Percentiles rank a stretch among this genome's conserved stretches.
These are phyloP conservation scores for Xylaria sp. DNA, from an alignment of 2,329 filamentous ascomycete genomes.

Conservation along the genomic window DNA sequence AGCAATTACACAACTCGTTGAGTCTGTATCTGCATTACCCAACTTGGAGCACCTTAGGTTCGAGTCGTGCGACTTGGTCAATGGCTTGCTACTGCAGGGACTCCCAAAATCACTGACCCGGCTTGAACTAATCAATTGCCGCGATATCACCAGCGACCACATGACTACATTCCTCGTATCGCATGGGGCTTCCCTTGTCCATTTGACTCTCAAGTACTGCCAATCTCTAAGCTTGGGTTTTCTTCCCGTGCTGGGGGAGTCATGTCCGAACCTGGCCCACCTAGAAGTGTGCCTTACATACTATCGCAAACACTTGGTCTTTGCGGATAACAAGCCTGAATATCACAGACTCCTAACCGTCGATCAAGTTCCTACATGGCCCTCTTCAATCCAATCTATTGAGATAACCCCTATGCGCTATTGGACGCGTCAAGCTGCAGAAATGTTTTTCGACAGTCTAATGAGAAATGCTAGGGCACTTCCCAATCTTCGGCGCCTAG, in stretches of 20 bases:
- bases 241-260: constrained; percentile 56
- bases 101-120: constrained; percentile 62
- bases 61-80: constrained; percentile 68
- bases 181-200: constrained; percentile 62
- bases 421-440: constrained; percentile 63
- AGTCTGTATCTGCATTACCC: constrained; percentile 50
- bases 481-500: constrained; percentile 61
- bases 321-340: constrained; percentile 67
- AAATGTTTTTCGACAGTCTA: constrained; percentile 73
- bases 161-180: constrained; percentile 60
- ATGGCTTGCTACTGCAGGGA: constrained; percentile 59
- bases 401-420: constrained; percentile 74
- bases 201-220: constrained; percentile 71
- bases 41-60: constrained; percentile 64
- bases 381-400: constrained; percentile 61
- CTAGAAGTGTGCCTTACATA: constrained; percentile 76
- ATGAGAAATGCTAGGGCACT: constrained; percentile 64
- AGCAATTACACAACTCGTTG: constrained; percentile 37
- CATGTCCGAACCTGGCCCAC: constrained; percentile 65
- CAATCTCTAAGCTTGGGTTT: constrained; percentile 73
- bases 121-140: constrained; percentile 74
- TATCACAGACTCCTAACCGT: constrained; percentile 64
- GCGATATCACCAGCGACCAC: constrained; percentile 63
- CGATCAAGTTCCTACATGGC: constrained; percentile 72
- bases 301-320: constrained; percentile 62